Base-by-base conservation (phyloP, 2,329 filamentous ascomycete species). In the Bipolaris bicolor region DNA sequence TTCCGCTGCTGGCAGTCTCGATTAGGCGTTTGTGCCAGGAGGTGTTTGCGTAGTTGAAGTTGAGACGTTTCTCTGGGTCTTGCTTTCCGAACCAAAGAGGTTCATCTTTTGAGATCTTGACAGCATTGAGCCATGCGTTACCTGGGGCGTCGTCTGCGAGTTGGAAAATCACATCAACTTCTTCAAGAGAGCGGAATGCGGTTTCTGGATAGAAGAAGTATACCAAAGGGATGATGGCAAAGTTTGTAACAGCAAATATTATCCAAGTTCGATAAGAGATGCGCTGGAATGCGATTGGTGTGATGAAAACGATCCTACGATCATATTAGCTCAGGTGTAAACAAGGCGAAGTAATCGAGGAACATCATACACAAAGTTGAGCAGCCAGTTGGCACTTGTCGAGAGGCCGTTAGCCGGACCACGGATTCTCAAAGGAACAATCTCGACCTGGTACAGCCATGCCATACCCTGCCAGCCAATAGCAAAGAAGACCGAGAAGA, bases 401-500 rank as follows among this genome's bases (percentile, higher is more conserved):
- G 91, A 93, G 41, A 96, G 84, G 67, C 85, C 92, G 58, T 96
- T 91, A 80, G 92, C 92, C 60, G 91, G 90, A 22, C 92, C 90
- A 71, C 92, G 90, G 78, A 96, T 93, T 61, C 90, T 90, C 54
- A 96, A 84, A 51, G 92, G 91, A 83, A 90, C 96, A 77, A 95
- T 89, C 81, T 96, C 92, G 72, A 92, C 92, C 69, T 73, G 73
- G 43, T 79, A 79, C 7, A 75, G 56, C 73, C 73, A 95, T 89
- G 72, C 95, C 85, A 69, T 83, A 76, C 85, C 84, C 82, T 66
- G 83, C 92, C 91, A 96, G 63, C 91, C 96, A 60, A 86, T 88
- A 56, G 91, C 92, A 74, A 96, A 96, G 83, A 89, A 95, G 82
- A 91, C 91, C 80, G 96, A 92, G 82, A 92, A 95, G 79, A 94